Conservation (phyloP, 2,329 filamentous ascomycete genomes). For the Dactylellina drechsleri region DNA sequence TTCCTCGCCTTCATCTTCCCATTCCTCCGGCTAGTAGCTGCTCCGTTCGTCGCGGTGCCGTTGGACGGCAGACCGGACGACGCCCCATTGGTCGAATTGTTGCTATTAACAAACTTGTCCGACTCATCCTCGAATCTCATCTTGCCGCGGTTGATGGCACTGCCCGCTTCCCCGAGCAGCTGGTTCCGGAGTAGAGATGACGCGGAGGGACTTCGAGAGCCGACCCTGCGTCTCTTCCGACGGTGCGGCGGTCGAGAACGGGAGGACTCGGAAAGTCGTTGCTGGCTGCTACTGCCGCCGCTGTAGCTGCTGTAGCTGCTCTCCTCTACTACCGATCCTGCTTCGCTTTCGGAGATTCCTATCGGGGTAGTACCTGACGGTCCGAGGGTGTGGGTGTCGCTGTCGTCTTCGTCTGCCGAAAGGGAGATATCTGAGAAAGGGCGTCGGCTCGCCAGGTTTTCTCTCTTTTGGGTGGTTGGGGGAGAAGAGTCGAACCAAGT, state of each 20-base stretch:
- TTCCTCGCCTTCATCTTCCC: constrained; percentile 43
- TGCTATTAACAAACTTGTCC: constrained; percentile 25
- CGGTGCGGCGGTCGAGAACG: constrained; percentile 42
- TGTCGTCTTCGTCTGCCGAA: constrained; percentile 54
- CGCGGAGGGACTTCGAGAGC: constrained; percentile 51
- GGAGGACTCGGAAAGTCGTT: constrained; percentile 39
- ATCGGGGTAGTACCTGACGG: constrained; percentile 44
- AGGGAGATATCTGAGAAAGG: constrained; percentile 53
- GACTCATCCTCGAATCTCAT: constrained; percentile 54
- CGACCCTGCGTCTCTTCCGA: constrained; percentile 50
- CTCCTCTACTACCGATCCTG: constrained; percentile 45
- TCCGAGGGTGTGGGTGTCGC: constrained; percentile 47
- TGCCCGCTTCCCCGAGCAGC: constrained; percentile 50
- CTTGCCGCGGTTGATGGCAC: constrained; percentile 28
- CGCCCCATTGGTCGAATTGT: constrained; percentile 43
- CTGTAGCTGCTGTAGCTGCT: constrained; percentile 47
- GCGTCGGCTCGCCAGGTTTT: constrained; percentile 54
- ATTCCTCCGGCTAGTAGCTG: constrained; percentile 24
- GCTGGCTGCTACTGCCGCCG: constrained; percentile 40
- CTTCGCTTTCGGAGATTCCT: constrained; percentile 53
- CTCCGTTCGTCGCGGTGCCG: constrained; percentile 38
- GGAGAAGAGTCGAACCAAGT: constrained; percentile 48
- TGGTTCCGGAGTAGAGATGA: constrained; percentile 53
- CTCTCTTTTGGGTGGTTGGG: constrained; percentile 13
- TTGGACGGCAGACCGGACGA: constrained; percentile 29